These are phyloP conservation scores for Fusarium burgessii DNA, from an alignment of 2,329 filamentous ascomycete genomes.

Conservation along the genomic window DNA sequence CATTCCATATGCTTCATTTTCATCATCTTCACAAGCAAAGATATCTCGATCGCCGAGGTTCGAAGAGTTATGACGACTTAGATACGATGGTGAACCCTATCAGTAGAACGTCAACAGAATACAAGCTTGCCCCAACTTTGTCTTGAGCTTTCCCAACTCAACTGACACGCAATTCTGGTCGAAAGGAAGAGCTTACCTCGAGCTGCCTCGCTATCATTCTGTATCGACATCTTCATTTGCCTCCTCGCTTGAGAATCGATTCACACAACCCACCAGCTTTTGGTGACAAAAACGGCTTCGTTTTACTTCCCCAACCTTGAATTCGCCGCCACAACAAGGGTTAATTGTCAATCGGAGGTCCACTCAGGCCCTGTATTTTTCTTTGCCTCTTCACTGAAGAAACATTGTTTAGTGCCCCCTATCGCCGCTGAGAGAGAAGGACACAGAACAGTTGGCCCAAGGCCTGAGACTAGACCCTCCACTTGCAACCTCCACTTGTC, in stretches of 20 bases:
- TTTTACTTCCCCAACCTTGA: conserved; percentile 30
- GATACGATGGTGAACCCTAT: conserved; percentile 13
- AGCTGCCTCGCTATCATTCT: background rate
- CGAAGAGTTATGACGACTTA: background rate
- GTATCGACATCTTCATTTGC: conserved; percentile 8
- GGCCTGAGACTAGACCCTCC: conserved; percentile 15
- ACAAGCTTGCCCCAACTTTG: conserved; percentile 36
- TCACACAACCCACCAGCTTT: conserved; percentile 23
- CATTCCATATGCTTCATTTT: conserved; percentile 15
- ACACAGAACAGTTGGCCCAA: conserved; percentile 1
- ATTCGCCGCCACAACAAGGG: conserved; percentile 31
- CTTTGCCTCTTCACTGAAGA: conserved; percentile 19
- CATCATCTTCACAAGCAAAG: conserved; percentile 42
- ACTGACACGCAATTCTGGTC: conserved; percentile 1
- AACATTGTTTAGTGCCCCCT: conserved; percentile 17
- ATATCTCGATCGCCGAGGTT: conserved; percentile 23
- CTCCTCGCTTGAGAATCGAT: conserved; percentile 12
- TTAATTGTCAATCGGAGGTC: conserved; percentile 11
- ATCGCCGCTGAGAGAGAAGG: conserved; percentile 16
- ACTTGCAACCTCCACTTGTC: conserved; percentile 42
- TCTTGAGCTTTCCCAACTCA: conserved; percentile 17
- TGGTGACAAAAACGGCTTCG: conserved; percentile 13
- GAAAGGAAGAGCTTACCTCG: background rate
- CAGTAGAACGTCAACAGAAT: conserved; percentile 32
- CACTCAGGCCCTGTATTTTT: conserved; percentile 15